Evolutionary conservation across 2,329 filamentous ascomycete genomes (phyloP), one percentile per base, ranked within the genome.

Genomic region (Ophiostoma quercus): DNA sequence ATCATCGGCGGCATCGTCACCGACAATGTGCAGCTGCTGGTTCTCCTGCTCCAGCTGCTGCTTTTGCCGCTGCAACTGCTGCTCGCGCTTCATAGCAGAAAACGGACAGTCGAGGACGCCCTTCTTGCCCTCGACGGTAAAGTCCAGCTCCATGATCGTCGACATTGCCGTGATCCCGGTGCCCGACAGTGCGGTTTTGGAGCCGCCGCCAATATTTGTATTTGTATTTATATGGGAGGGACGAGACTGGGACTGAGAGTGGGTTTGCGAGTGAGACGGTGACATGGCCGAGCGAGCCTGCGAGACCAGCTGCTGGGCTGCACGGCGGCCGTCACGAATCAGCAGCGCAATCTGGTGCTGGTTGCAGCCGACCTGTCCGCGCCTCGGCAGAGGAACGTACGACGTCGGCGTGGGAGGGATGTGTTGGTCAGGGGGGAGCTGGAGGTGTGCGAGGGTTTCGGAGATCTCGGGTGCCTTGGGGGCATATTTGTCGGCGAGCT

Each of bases 51-150:
- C 67, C 19, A 71, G 63, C 43, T 71, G 68, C 70, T 75, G 71
- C 41, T 67, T 47, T 54, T 72, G 69, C n/a, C 71, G 65, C 65
- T 68, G 65, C n/a, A 70, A 60, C 39, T 72, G 71, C 67, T 71
- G 62, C n/a, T 67, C 41, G 66, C 75, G 77, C 75, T 76, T 80
- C 77, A 79, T 75, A 75, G 83, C 79, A 71, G 82, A 89, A 79
- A 96, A 97, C 0, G 94, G 94, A 79, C 94, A 97, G 74, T 87
- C 87, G 68, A 97, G 82, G 73, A 86, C 86, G 74, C 93, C 92
- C 75, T 90, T 92, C 76, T 88, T 92, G 72, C 94, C 94, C 77
- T 89, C 84, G 43, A 94, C 90, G 22, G 94, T 97, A 76, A 97
- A 97, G 79, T 97, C 94, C 80, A 91, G 90, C 80, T 97, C 94